phyloP scores from a whole-genome alignment of 2,329 filamentous ascomycete genomes.

The Penicillium verrucosum region DNA sequence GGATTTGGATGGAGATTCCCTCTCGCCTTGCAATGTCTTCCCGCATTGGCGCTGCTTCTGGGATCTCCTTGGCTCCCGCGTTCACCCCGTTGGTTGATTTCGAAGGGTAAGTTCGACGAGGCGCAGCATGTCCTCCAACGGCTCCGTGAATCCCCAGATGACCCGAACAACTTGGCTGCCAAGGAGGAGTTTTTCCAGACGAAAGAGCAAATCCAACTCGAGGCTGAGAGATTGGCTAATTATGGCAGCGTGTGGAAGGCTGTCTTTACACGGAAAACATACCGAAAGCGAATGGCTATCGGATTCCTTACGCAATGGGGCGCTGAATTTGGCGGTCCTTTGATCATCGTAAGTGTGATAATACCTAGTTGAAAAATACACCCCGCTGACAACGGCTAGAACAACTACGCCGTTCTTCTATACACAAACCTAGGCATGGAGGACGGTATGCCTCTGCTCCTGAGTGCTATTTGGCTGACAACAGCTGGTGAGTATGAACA shows the following conservation, averaged over 20 bases:
- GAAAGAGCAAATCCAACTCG: conserved; percentile 46
- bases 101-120: conserved; percentile 46
- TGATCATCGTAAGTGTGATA: conserved; percentile 49
- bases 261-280: conserved; percentile 47
- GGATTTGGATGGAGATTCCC: conserved; percentile 49
- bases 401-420: conserved; percentile 48
- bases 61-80: conserved; percentile 45
- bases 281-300: conserved; percentile 52
- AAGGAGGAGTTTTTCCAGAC: conserved; percentile 50
- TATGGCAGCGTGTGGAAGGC: conserved; percentile 47
- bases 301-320: conserved; percentile 55
- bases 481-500: conserved; percentile 39
- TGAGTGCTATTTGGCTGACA: conserved; percentile 46
- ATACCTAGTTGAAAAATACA: not conserved
- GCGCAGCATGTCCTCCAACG: conserved; percentile 44
- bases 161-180: conserved; percentile 43
- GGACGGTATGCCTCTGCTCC: conserved; percentile 43
- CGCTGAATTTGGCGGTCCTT: conserved; percentile 52
- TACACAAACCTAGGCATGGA: conserved; percentile 45
- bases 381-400: conserved; percentile 30
- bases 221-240: conserved; percentile 41
- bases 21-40: conserved; percentile 42
- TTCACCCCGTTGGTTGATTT: conserved; percentile 52
- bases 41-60: conserved; percentile 40
- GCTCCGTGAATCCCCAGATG: conserved; percentile 39